Evolutionary conservation across 2,329 filamentous ascomycete species (phyloP).

Genomic region (Knoxdaviesia proteae): DNA sequence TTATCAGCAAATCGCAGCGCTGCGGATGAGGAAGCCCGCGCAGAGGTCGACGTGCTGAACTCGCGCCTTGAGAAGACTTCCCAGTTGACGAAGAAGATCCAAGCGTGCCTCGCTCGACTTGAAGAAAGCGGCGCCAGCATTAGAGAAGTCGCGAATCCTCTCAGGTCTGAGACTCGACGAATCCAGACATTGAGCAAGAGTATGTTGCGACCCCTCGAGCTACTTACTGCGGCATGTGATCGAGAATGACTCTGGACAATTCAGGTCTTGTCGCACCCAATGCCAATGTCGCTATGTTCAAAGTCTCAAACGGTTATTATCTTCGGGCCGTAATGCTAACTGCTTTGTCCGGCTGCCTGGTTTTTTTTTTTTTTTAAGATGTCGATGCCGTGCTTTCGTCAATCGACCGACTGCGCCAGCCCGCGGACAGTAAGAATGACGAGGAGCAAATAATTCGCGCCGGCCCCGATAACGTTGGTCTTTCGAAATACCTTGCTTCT

Average conservation of each 20-base stretch:
- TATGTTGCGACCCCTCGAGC: constrained; percentile 15
- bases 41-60: constrained; percentile 50
- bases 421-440: constrained; percentile 76
- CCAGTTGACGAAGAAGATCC: constrained; percentile 85
- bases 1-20: constrained; percentile 24
- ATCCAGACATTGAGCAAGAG: constrained; percentile 74
- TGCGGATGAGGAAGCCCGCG: constrained; percentile 44
- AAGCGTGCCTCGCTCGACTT: constrained; percentile 63
- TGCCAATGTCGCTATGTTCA: too few relatives aligned
- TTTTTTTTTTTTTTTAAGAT: constrained; percentile 25
- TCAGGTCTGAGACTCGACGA: constrained; percentile 79
- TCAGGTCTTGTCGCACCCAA: too few relatives aligned
- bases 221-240: not conserved
- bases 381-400: constrained; percentile 70
- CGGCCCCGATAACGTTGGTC: constrained; percentile 64
- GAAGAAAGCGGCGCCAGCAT: constrained; percentile 81
- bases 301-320: too few relatives aligned
- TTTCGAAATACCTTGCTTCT: constrained; percentile 71
- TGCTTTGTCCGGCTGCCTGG: not conserved
- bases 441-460: constrained; percentile 82
- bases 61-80: constrained; percentile 77
- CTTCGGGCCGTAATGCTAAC: too few relatives aligned
- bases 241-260: not conserved
- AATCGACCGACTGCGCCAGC: constrained; percentile 73
- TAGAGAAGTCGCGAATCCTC: constrained; percentile 74